phyloP scores from a whole-genome alignment of 805 yeast genomes.

The Ogataea trehalophila region DNA sequence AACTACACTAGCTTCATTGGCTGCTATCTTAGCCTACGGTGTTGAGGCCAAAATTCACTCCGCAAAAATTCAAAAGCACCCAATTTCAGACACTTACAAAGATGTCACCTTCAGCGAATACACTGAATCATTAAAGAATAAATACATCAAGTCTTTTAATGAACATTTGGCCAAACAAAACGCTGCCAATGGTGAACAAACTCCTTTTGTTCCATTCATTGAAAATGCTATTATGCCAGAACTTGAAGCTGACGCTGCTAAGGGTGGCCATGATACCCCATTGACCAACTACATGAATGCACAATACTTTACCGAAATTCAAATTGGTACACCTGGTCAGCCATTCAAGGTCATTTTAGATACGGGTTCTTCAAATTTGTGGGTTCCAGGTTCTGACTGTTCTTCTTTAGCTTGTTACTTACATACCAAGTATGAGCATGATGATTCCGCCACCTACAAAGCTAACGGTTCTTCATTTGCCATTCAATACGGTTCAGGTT shows the following conservation, averaged over 20 bases:
- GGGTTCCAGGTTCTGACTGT: constrained; percentile 93
- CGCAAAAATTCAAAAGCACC: constrained; percentile 43
- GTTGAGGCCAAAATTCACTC: constrained; percentile 43
- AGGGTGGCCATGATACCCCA: constrained; percentile 65
- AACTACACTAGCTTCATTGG: constrained; percentile 39
- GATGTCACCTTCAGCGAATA: constrained; percentile 43
- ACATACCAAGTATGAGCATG: constrained; percentile 87
- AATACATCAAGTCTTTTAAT: constrained; percentile 40
- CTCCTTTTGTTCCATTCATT: constrained; percentile 41
- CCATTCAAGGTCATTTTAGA: constrained; percentile 89
- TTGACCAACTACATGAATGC: constrained; percentile 92
- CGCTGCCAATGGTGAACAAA: constrained; percentile 16
- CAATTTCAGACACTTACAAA: constrained; percentile 42
- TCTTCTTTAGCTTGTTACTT: constrained; percentile 92
- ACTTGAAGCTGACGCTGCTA: constrained; percentile 17
- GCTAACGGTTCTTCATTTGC: constrained; percentile 82
- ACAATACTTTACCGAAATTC: constrained; percentile 90
- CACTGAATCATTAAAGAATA: constrained; percentile 42
- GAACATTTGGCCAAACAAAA: constrained; percentile 30
- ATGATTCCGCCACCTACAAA: constrained; percentile 74
- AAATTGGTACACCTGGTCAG: constrained; percentile 91
- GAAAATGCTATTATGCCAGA: constrained; percentile 13
- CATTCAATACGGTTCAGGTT: constrained; percentile 89
- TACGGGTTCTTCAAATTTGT: constrained; percentile 94
- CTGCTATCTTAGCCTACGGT: constrained; percentile 31